Evolutionary conservation across 495 filamentous ascomycete species (phyloP).

Genomic region (Penicillium subrubescens): DNA sequence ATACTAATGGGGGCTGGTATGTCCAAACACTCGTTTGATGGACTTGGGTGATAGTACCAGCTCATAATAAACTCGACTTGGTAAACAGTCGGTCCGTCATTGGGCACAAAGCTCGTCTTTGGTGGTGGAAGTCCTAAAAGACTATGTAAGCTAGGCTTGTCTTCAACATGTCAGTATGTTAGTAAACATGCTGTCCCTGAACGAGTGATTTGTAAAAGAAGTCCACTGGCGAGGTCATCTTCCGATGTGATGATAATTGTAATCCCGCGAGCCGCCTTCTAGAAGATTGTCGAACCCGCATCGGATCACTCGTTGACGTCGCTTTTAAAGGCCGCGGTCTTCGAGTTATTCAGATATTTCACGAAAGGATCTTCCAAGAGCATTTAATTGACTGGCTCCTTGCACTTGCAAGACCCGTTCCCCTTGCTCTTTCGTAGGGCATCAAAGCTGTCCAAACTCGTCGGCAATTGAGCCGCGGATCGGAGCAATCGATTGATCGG

Average conservation of each 20-base stretch:
- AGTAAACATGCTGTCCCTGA: not conserved
- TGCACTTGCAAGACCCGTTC: not conserved
- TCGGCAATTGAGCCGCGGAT: not conserved
- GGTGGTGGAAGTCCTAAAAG: too few relatives aligned
- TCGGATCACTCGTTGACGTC: not conserved
- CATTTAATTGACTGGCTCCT: not conserved
- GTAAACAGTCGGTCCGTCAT: not conserved
- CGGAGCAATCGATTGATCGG: not conserved
- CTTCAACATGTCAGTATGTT: not conserved
- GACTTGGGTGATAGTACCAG: not conserved
- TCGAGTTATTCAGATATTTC: not conserved
- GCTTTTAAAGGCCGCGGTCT: not conserved
- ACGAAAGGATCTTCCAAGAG: not conserved
- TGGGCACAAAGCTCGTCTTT: not conserved
- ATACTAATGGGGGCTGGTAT: not conserved
- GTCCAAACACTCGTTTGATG: not conserved
- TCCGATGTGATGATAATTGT: not conserved
- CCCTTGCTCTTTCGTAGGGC: not conserved
- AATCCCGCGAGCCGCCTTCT: not conserved
- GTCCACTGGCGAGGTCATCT: not conserved
- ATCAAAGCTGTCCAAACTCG: not conserved
- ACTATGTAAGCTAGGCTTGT: too few relatives aligned
- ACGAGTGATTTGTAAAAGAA: not conserved
- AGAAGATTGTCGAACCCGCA: not conserved
- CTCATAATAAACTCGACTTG: not conserved